Conservation (phyloP, 192 early-diverging fungal genomes). For the Haplosporangium gracile region DNA sequence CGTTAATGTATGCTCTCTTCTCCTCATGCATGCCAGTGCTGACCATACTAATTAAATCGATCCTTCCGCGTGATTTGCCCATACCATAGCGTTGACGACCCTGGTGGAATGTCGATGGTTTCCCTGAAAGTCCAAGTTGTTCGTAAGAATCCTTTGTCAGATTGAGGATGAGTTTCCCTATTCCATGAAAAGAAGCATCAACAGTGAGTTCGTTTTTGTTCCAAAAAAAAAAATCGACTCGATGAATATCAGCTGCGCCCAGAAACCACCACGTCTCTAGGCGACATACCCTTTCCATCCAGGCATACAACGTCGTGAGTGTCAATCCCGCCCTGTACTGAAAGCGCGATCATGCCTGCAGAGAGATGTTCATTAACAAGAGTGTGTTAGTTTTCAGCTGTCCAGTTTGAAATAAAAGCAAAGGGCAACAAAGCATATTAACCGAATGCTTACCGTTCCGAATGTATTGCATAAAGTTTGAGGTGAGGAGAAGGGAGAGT, state of each 20-base stretch:
- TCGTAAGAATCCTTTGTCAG: slow-evolving; percentile 63
- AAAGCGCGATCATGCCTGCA: slow-evolving; percentile 25
- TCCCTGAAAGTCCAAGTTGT: slow-evolving; percentile 53
- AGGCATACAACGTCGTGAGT: slow-evolving; percentile 42
- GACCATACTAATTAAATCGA: too few relatives aligned
- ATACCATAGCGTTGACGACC: slow-evolving; percentile 56
- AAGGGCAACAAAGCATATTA: neutral
- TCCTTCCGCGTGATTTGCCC: too few relatives aligned
- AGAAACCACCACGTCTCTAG: too few relatives aligned
- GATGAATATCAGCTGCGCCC: neutral
- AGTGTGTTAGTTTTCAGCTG: too few relatives aligned
- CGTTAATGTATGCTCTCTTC: too few relatives aligned
- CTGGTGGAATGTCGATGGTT: slow-evolving; percentile 49
- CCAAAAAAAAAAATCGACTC: neutral
- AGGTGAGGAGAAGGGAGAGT: slow-evolving; percentile 27
- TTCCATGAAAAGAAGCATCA: neutral
- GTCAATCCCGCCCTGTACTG: slow-evolving; percentile 32
- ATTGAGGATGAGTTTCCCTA: slow-evolving; percentile 58
- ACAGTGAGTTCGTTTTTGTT: too few relatives aligned
- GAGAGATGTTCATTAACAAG: too few relatives aligned
- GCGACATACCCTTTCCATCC: slow-evolving; percentile 31
- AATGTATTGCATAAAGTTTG: slow-evolving; percentile 39
- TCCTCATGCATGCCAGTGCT: too few relatives aligned
- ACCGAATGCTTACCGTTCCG: slow-evolving; percentile 28
- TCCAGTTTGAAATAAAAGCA: neutral